Conservation (phyloP, 768 basidiomycete genomes). For the Leccinellum albellum region DNA sequence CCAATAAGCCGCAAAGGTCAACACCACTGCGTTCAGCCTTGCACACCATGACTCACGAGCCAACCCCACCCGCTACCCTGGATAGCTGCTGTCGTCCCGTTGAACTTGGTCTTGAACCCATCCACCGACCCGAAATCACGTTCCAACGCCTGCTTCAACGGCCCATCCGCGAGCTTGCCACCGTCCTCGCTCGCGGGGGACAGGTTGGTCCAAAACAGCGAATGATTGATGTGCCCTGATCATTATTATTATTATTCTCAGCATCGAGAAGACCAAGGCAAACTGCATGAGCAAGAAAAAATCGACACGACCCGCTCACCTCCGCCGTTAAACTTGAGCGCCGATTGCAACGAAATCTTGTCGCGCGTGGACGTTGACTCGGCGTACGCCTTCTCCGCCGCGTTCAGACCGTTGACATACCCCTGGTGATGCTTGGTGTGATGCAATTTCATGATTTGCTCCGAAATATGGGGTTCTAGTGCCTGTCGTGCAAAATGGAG, state of each 20-base stretch:
- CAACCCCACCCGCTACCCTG: conserved; percentile 99
- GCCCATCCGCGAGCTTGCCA: conserved; percentile 60
- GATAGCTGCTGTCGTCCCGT: conserved; percentile 82
- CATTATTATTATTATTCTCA: neutral
- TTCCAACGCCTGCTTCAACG: conserved; percentile 72
- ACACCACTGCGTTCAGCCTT: neutral
- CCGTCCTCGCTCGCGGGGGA: conserved; percentile 65
- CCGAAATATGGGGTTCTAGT: conserved; percentile 88
- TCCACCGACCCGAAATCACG: conserved; percentile 86
- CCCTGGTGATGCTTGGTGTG: conserved; percentile 89
- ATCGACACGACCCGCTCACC: conserved; percentile 41
- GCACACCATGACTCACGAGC: conserved; percentile 52
- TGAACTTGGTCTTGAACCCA: conserved; percentile 80
- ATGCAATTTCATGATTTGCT: conserved; percentile 91
- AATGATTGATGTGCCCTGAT: conserved; percentile 85
- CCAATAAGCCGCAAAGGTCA: neutral
- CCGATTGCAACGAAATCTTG: conserved; percentile 80
- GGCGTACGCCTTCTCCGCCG: conserved; percentile 81
- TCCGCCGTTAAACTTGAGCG: conserved; percentile 98
- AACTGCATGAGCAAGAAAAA: too few relatives aligned
- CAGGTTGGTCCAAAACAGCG: conserved; percentile 97
- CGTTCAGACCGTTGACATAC: conserved; percentile 93
- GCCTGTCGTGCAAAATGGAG: conserved; percentile 43
- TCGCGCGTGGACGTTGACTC: conserved; percentile 64
- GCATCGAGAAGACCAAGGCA: too few relatives aligned